Evolutionary conservation across 2,329 filamentous ascomycete species (phyloP).

Genomic region (Alternaria sp.): DNA sequence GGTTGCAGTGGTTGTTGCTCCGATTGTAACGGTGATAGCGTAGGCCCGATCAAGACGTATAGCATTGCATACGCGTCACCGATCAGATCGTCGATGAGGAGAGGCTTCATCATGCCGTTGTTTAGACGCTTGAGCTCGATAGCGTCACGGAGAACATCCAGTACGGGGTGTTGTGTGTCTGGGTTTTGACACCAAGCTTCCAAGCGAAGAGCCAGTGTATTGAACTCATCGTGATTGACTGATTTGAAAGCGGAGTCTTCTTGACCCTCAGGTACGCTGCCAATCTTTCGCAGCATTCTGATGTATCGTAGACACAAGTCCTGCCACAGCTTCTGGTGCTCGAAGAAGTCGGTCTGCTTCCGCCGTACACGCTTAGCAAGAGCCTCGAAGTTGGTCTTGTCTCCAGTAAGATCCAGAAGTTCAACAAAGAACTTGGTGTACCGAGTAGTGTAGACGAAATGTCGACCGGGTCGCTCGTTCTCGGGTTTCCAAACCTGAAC

Average conservation of each 20-base stretch:
- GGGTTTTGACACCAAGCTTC: constrained; percentile 66
- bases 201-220: constrained; percentile 65
- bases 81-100: constrained; percentile 90
- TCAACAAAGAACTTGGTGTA: constrained; percentile 85
- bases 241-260: constrained; percentile 72
- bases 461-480: constrained; percentile 80
- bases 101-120: constrained; percentile 83
- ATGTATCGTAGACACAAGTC: constrained; percentile 67
- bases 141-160: constrained; percentile 71
- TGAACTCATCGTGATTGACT: constrained; percentile 71
- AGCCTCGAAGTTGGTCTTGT: constrained; percentile 78
- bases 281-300: constrained; percentile 65
- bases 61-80: constrained; percentile 85
- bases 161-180: constrained; percentile 57
- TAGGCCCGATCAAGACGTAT: constrained; percentile 71
- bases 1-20: constrained; percentile 45
- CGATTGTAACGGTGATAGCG: constrained; percentile 61
- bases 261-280: constrained; percentile 65
- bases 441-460: constrained; percentile 89
- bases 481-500: constrained; percentile 97
- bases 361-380: constrained; percentile 81
- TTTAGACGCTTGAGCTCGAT: constrained; percentile 82
- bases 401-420: constrained; percentile 76
- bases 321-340: constrained; percentile 70
- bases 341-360: constrained; percentile 77